phyloP scores from a whole-genome alignment of 805 yeast species.

The Ogataea polymorpha region DNA sequence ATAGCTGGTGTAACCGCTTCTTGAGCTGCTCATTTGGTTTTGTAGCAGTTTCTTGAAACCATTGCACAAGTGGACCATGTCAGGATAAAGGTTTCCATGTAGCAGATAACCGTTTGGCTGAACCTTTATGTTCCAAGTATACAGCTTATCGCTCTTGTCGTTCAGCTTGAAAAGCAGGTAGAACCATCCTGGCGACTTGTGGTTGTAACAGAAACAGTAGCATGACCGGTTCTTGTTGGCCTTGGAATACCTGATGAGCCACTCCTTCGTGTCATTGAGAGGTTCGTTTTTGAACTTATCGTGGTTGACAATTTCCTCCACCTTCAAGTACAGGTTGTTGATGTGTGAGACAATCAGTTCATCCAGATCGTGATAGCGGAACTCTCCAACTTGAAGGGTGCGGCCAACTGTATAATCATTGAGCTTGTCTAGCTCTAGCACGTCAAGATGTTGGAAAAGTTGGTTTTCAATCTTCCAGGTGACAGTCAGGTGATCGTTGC shows the following conservation, averaged over 20 bases:
- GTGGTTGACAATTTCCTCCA: slow-evolving; percentile 78
- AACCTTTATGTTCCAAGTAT: slow-evolving; percentile 89
- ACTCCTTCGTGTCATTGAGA: slow-evolving; percentile 72
- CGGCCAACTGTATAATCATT: slow-evolving; percentile 62
- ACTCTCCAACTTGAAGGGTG: slow-evolving; percentile 58
- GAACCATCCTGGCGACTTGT: slow-evolving; percentile 93
- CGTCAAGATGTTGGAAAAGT: slow-evolving; percentile 87
- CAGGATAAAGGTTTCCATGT: slow-evolving; percentile 81
- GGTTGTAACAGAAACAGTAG: slow-evolving; percentile 87
- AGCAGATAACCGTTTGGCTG: slow-evolving; percentile 82
- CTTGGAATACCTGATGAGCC: slow-evolving; percentile 83
- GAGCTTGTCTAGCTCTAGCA: slow-evolving; percentile 68
- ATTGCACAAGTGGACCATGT: slow-evolving; percentile 82
- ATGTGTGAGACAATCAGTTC: slow-evolving; percentile 87
- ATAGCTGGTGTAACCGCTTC: slow-evolving; percentile 19
- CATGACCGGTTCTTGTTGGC: slow-evolving; percentile 90
- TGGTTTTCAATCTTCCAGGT: slow-evolving; percentile 96
- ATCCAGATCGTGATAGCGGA: slow-evolving; percentile 81
- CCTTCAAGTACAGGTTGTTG: slow-evolving; percentile 75
- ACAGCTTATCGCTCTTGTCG: slow-evolving; percentile 56
- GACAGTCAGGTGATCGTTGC: slow-evolving; percentile 81
- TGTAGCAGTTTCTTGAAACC: slow-evolving; percentile 72
- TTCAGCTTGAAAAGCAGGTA: slow-evolving; percentile 80
- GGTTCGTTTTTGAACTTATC: slow-evolving; percentile 88
- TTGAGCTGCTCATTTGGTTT: slow-evolving; percentile 27